Conservation (phyloP, 2,329 filamentous ascomycete species). For the Ampelomyces quisqualis region DNA sequence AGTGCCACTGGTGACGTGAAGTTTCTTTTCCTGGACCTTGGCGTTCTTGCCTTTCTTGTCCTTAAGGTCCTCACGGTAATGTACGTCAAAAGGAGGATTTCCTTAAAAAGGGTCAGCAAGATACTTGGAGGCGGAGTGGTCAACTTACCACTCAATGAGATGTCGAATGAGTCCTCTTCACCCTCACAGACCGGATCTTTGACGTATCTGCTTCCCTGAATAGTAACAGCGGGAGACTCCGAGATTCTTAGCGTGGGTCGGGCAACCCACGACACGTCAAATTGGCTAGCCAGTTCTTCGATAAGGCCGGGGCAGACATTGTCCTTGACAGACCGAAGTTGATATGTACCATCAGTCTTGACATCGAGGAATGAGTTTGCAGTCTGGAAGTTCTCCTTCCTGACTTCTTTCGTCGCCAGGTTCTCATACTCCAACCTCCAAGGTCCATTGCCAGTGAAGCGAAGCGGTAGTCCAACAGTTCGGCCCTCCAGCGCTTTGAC, state of each 20-base stretch:
- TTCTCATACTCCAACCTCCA: constrained; percentile 81
- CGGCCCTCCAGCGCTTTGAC: constrained; percentile 76
- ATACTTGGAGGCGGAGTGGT: not conserved
- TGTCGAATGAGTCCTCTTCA: constrained; percentile 84
- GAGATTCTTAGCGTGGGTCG: constrained; percentile 71
- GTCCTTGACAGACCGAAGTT: constrained; percentile 76
- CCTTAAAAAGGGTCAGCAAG: constrained; percentile 51
- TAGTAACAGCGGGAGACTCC: constrained; percentile 61
- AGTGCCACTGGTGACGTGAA: constrained; percentile 74
- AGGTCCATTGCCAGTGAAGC: constrained; percentile 80
- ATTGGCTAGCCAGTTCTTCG: constrained; percentile 70
- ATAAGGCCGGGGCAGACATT: constrained; percentile 78
- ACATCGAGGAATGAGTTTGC: constrained; percentile 71
- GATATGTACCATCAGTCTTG: constrained; percentile 69
- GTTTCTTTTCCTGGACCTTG: constrained; percentile 63
- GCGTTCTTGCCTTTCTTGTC: constrained; percentile 61
- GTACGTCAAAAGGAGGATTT: constrained; percentile 75
- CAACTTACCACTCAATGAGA: constrained; percentile 70
- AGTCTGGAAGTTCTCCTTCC: constrained; percentile 51
- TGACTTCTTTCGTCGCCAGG: constrained; percentile 52
- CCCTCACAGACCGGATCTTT: constrained; percentile 91
- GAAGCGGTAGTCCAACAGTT: constrained; percentile 72
- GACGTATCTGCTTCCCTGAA: constrained; percentile 57
- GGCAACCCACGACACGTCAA: constrained; percentile 82
- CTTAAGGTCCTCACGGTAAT: constrained; percentile 77